Conservation (phyloP, 2,329 filamentous ascomycete species). For the Emmonsiellopsis sp. region DNA sequence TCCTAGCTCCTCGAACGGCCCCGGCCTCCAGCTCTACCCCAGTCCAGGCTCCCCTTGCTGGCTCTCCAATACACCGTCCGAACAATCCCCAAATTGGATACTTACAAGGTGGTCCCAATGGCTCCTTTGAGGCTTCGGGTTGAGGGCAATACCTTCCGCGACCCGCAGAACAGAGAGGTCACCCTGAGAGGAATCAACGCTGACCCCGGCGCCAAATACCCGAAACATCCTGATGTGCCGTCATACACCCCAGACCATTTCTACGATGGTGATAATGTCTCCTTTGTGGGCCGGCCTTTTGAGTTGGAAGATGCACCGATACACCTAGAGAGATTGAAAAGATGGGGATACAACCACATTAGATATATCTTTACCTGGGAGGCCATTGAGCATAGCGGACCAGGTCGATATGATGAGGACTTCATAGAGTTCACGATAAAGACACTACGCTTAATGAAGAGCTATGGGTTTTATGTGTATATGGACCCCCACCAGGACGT, state of each 20-base stretch:
- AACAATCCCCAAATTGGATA: background rate
- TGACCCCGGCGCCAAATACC: slow-evolving; percentile 82
- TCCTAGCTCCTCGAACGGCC: background rate
- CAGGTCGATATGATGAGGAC: slow-evolving; percentile 84
- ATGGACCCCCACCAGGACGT: slow-evolving; percentile 99
- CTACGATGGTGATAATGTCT: slow-evolving; percentile 86
- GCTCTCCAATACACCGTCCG: background rate
- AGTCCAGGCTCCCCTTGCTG: background rate
- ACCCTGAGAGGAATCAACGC: slow-evolving; percentile 90
- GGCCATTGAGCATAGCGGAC: slow-evolving; percentile 87
- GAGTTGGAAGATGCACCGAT: slow-evolving; percentile 68
- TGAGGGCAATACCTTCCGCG: slow-evolving; percentile 76
- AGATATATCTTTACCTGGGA: slow-evolving; percentile 98
- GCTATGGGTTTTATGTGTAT: slow-evolving; percentile 90
- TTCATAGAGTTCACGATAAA: slow-evolving; percentile 89
- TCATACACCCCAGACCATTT: slow-evolving; percentile 72
- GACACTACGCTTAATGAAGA: slow-evolving; percentile 70
- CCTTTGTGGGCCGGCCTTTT: slow-evolving; percentile 81
- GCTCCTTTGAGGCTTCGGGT: slow-evolving; percentile 67
- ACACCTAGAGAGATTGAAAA: slow-evolving; percentile 77
- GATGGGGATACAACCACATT: slow-evolving; percentile 92
- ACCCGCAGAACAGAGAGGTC: slow-evolving; percentile 71
- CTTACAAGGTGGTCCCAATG: slow-evolving; percentile 42
- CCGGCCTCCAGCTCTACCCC: background rate
- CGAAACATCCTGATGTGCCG: slow-evolving; percentile 67